Evolutionary conservation across 2,329 filamentous ascomycete species (phyloP), one percentile per base, ranked within the genome.

Genomic region (Hymenoscyphus occultus): DNA sequence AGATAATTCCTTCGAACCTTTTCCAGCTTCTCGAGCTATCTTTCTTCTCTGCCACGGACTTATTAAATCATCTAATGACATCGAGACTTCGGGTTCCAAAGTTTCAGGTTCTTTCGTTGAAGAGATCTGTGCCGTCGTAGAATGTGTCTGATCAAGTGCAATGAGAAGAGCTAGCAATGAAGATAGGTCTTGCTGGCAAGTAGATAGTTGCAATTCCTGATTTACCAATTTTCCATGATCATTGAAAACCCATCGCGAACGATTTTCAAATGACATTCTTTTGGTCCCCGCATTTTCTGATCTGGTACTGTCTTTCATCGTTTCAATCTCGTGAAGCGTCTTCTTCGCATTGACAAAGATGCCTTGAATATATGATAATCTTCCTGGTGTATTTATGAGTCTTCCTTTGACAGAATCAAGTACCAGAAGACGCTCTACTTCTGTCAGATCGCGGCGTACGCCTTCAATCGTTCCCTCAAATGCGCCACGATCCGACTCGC

Each of bases 131-230:
- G 48, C 48, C 48, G 48, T 22, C 48, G 22, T 28, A 22, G 22
- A 54, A 28, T 22, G 42, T 32, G 28, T 39, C n/a, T 51, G 31
- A 56, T 62, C 51, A 22, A 62, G 51, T n/a, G 60, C 35, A 22
- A 6, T 22, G 60, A 62, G 60, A n/a, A 62, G 39, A 32, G 60
- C 48, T 4, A 62, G 32, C 28, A 57, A 48, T 40, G 48, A 56
- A n/a, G 39, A 62, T 42, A 62, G 56, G 48, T 48, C 60, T 31
- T 62, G 60, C n/a, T 62, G 60, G 16, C 60, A 62, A 12, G 51
- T 57, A 19, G 60, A 62, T 12, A 62, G 3, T 22, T 62, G 32
- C 19, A 62, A 39, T 4, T 39, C 14, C 6, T 56, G 60, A 39
- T 48, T 62, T 5, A 57, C 51, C 28, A 62, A 16, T 56, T 62